Conservation (phyloP, 1,284 basidiomycete species). For the Marasmius oreades region DNA sequence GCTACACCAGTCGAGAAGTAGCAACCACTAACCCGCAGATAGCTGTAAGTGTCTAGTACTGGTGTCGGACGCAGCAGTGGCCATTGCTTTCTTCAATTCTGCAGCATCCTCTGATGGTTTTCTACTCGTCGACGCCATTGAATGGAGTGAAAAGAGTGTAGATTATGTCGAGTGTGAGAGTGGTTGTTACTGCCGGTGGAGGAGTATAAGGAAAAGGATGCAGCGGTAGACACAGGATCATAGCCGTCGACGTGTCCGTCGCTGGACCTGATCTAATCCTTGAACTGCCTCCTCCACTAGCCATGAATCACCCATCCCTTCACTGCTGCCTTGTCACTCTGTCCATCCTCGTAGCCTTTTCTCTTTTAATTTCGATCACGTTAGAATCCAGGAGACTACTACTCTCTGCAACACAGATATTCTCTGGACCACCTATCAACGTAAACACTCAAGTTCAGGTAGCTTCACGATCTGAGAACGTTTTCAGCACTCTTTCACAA, state of each 20-base stretch:
- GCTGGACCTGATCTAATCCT: too few species aligned
- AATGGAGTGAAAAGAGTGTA: neutral
- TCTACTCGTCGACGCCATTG: constrained; percentile 8
- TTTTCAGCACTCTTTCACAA: neutral
- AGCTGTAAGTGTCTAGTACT: constrained; percentile 30
- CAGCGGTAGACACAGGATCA: too few species aligned
- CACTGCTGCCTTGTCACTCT: neutral
- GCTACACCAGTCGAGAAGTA: neutral
- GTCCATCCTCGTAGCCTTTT: neutral
- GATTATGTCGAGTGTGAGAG: neutral
- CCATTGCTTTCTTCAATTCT: constrained; percentile 60
- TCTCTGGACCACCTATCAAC: neutral
- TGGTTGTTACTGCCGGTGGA: too few species aligned
- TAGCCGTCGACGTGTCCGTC: too few species aligned
- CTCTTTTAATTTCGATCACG: neutral
- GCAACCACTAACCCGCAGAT: constrained; percentile 35
- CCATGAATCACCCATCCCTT: neutral
- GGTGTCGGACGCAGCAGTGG: constrained; percentile 40
- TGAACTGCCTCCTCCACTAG: too few species aligned
- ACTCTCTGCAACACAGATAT: neutral
- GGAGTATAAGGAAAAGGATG: too few species aligned
- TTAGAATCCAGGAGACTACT: neutral
- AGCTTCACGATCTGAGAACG: too few species aligned
- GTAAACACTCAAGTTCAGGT: neutral
- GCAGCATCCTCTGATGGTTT: constrained; percentile 41